These are phyloP conservation scores for Calocybe gangraenosa DNA, from an alignment of 768 basidiomycete species.

Conservation along the genomic window DNA sequence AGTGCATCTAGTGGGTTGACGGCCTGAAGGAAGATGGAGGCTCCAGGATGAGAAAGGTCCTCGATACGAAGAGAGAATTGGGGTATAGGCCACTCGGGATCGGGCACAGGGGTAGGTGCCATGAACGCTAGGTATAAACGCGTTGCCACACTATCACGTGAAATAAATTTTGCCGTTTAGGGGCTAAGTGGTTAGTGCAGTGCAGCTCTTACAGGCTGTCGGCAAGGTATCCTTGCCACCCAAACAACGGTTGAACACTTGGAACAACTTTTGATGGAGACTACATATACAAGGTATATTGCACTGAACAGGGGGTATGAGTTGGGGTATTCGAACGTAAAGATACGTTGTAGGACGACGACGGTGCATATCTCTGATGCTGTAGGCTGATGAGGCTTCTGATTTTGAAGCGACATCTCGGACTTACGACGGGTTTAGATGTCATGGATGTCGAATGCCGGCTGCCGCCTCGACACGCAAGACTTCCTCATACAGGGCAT, in stretches of 20 bases:
- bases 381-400: too few species aligned
- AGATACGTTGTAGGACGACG: too few species aligned
- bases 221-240: too few species aligned
- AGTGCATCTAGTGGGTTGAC: constrained; percentile 39
- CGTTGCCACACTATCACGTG: too few species aligned
- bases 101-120: constrained; percentile 7
- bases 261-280: background rate
- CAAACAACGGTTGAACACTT: too few species aligned
- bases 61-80: constrained; percentile 52
- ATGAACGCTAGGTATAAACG: too few species aligned
- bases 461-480: constrained; percentile 62
- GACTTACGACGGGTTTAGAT: too few species aligned
- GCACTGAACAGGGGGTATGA: background rate
- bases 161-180: too few species aligned
- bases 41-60: constrained; percentile 57
- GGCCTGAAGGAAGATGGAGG: constrained; percentile 47
- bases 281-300: background rate
- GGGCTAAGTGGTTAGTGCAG: background rate
- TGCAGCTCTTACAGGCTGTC: too few species aligned
- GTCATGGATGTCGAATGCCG: constrained; percentile 37
- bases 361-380: too few species aligned
- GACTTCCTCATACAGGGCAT: constrained; percentile 68
- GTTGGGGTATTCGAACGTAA: background rate
- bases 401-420: too few species aligned
- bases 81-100: constrained; percentile 48